A percentile compares a stretch with the other conserved stretches of the same genome.
phyloP scores from a whole-genome alignment of 306 rosid genomes.

The Quercus ilex region DNA sequence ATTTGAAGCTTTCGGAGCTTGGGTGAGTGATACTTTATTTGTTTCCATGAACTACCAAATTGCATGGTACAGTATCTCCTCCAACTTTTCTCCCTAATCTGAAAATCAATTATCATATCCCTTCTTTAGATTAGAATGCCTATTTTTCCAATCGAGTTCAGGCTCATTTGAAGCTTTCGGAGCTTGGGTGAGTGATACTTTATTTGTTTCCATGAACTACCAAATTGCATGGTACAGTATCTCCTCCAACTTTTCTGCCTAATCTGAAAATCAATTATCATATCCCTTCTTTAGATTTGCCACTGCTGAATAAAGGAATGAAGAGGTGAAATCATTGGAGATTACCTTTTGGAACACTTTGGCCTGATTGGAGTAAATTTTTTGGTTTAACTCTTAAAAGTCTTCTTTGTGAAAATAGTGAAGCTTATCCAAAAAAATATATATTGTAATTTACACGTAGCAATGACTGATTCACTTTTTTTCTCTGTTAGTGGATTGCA shows the following conservation, averaged over 20 bases:
- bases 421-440: too few species aligned
- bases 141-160: constrained; percentile 44
- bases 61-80: neutral
- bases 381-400: too few species aligned
- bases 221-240: neutral
- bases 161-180: constrained; percentile 49
- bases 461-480: too few species aligned
- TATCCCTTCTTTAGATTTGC: constrained; percentile 20
- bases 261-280: neutral
- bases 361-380: too few species aligned
- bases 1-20: constrained; percentile 49
- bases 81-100: neutral
- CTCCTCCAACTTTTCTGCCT: neutral
- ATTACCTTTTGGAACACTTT: too few species aligned
- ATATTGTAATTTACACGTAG: too few species aligned
- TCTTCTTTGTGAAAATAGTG: too few species aligned
- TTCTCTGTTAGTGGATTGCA: too few species aligned
- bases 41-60: neutral
- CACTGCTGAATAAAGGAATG: constrained; percentile 5
- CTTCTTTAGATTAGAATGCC: constrained; percentile 39
- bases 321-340: too few species aligned
- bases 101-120: neutral
- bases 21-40: constrained; percentile 36
- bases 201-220: neutral
- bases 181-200: constrained; percentile 47